Conservation (phyloP, 208 protist genomes). For the Phytomonas sp. region DNA sequence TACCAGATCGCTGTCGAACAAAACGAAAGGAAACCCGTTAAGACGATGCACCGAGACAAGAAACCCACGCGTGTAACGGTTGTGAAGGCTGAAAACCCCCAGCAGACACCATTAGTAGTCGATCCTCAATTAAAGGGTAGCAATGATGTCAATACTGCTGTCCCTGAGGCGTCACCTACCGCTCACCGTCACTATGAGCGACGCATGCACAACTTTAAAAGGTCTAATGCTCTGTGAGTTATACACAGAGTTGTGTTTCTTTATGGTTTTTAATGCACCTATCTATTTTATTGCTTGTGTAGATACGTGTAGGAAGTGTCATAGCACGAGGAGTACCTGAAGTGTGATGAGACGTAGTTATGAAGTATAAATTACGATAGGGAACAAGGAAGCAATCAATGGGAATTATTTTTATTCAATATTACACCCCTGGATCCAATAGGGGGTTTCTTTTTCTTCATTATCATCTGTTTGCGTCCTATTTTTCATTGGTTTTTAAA, state of each 20-base stretch:
- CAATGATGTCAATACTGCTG: neutral
- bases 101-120: neutral
- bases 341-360: neutral
- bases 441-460: neutral
- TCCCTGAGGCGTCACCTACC: neutral
- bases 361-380: neutral
- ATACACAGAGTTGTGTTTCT: neutral
- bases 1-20: neutral
- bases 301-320: neutral
- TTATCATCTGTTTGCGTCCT: neutral
- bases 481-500: slow-evolving; percentile 18
- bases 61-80: neutral
- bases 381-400: neutral
- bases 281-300: neutral
- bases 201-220: neutral
- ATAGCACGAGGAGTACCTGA: neutral
- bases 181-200: neutral
- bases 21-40: slow-evolving; percentile 6
- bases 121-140: neutral
- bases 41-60: slow-evolving; percentile 7
- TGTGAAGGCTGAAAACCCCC: neutral
- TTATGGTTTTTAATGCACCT: neutral
- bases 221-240: neutral
- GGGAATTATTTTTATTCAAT: neutral
- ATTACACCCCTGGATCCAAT: neutral